Conservation (phyloP, 1,284 basidiomycete species). For the Afroboletus lepidellus region DNA sequence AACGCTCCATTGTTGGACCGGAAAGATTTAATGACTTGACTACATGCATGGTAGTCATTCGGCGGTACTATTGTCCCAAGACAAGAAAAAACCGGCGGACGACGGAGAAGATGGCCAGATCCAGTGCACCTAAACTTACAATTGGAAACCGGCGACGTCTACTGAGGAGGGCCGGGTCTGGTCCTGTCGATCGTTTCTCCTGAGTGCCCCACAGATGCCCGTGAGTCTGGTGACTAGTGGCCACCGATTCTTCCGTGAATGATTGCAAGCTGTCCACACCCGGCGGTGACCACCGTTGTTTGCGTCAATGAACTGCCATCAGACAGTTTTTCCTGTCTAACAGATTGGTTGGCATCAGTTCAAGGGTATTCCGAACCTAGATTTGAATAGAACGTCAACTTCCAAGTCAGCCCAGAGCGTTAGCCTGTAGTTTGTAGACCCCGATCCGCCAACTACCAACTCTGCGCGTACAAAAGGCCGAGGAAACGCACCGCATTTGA, state of each 20-base stretch:
- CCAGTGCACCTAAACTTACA: too few relatives aligned
- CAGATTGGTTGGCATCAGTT: too few relatives aligned
- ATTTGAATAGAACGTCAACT: too few relatives aligned
- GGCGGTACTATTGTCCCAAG: neutral
- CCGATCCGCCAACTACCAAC: neutral
- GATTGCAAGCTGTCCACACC: neutral
- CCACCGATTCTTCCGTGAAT: neutral
- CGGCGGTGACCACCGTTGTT: too few relatives aligned
- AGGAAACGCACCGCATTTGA: too few relatives aligned
- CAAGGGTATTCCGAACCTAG: too few relatives aligned
- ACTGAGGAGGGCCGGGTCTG: neutral
- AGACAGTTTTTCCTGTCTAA: too few relatives aligned
- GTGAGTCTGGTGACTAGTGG: neutral
- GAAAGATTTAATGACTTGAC: constrained; percentile 2
- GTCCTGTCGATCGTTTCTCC: neutral
- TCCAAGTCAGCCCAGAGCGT: too few relatives aligned
- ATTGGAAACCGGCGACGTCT: neutral
- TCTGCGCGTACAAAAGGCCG: neutral
- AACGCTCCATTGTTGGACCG: constrained; percentile 13
- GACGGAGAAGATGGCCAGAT: neutral
- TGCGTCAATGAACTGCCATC: too few relatives aligned
- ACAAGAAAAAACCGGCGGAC: constrained; percentile 1
- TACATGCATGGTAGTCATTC: neutral
- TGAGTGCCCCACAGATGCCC: neutral
- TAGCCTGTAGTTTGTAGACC: too few relatives aligned